Evolutionary conservation across 768 basidiomycete species (phyloP).

Genomic region (Multifurca ochricompacta): DNA sequence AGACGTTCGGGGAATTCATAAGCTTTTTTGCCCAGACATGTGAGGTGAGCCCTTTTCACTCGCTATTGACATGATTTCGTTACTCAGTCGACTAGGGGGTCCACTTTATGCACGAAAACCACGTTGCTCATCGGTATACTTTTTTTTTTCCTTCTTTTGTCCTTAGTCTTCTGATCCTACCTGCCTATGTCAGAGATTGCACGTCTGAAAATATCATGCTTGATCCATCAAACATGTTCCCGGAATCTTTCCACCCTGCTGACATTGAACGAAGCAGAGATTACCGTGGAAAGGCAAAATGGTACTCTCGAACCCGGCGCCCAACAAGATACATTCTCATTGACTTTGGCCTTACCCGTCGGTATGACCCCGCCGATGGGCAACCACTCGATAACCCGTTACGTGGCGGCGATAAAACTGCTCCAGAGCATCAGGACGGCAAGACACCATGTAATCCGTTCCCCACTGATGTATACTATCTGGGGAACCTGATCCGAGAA

Average conservation of each 20-base stretch:
- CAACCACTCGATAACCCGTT: slow-evolving; percentile 15
- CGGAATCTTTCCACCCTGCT: slow-evolving; percentile 11
- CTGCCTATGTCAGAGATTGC: neutral
- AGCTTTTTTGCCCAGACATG: slow-evolving; percentile 30
- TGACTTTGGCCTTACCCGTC: slow-evolving; percentile 26
- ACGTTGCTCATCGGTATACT: slow-evolving; percentile 16
- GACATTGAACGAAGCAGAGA: neutral
- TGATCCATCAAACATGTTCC: slow-evolving; percentile 14
- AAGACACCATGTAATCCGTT: slow-evolving; percentile 19
- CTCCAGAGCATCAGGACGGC: slow-evolving; percentile 21
- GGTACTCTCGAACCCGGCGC: slow-evolving; percentile 22
- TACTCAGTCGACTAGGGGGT: neutral
- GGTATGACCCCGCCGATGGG: slow-evolving; percentile 9
- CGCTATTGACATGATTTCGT: neutral
- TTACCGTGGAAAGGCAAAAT: slow-evolving; percentile 1
- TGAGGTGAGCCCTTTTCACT: slow-evolving; percentile 24
- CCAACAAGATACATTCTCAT: slow-evolving; percentile 25
- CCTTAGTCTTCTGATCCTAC: neutral
- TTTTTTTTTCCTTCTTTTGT: neutral
- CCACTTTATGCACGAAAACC: slow-evolving; percentile 12
- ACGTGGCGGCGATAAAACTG: slow-evolving; percentile 23
- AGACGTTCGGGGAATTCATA: slow-evolving; percentile 31
- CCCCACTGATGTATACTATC: slow-evolving; percentile 23
- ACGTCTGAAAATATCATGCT: slow-evolving; percentile 9
- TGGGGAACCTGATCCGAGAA: slow-evolving; percentile 22